These are phyloP conservation scores for Botrytis medusae DNA, from an alignment of 2,329 filamentous ascomycete genomes.

Conservation along the genomic window DNA sequence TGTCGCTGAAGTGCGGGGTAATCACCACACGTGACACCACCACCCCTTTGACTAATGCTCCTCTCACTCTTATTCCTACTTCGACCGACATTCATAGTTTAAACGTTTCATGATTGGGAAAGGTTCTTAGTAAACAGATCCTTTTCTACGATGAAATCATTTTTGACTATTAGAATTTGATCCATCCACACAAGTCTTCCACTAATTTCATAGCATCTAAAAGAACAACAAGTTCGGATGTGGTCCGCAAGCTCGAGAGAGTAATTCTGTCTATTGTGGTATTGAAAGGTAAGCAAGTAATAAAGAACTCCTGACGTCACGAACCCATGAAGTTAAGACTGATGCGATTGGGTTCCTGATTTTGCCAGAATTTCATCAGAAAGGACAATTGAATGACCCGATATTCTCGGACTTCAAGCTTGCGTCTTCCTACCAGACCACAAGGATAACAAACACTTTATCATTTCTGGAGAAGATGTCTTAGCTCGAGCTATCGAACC, in stretches of 20 bases:
- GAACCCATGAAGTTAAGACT: too few relatives aligned
- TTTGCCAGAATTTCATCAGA: accelerated
- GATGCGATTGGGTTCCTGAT: accelerated
- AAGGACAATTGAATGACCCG: neutral
- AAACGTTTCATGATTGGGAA: neutral
- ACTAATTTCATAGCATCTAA: neutral
- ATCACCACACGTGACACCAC: neutral
- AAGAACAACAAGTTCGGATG: neutral
- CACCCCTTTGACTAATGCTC: neutral
- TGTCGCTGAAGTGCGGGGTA: neutral
- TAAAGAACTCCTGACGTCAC: neutral
- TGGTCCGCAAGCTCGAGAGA: neutral
- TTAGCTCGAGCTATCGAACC: neutral
- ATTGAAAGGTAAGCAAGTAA: neutral
- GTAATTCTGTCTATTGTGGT: neutral
- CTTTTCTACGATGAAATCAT: too few relatives aligned
- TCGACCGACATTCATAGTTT: too few relatives aligned
- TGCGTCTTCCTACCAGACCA: neutral
- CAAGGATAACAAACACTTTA: neutral
- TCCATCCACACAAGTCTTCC: neutral
- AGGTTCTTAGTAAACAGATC: too few relatives aligned
- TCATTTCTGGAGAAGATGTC: neutral
- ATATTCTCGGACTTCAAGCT: neutral
- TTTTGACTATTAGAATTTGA: neutral
- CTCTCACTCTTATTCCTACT: neutral